Conservation (phyloP, 139 green algal species). For the Eudorina sp. region DNA sequence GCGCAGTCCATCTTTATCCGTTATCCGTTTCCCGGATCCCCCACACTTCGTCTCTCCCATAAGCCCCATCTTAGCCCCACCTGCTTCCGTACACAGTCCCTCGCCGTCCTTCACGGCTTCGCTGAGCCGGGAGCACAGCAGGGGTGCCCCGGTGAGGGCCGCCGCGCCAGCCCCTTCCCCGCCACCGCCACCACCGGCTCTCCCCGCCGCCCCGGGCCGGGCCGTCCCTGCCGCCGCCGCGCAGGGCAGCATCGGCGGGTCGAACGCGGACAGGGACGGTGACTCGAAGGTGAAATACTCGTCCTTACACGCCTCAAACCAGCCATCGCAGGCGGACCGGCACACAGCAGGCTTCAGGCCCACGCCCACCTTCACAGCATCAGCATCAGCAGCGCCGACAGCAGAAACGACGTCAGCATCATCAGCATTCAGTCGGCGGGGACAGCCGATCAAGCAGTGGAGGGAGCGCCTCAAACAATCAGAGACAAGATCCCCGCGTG, state of each 20-base stretch:
- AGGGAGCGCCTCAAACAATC: background rate
- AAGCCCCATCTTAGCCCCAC: background rate
- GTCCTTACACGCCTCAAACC: constrained; percentile 15
- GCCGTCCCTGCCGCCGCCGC: background rate
- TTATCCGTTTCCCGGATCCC: background rate
- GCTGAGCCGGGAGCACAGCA: constrained; percentile 36
- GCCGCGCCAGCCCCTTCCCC: background rate
- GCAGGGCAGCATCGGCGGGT: constrained; percentile 28
- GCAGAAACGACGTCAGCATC: background rate
- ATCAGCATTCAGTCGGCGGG: background rate
- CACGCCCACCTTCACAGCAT: constrained; percentile 36
- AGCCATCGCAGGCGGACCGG: constrained; percentile 14
- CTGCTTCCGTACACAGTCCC: constrained; percentile 35
- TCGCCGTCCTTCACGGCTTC: constrained; percentile 12
- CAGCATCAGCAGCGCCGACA: background rate
- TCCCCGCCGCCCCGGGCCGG: background rate
- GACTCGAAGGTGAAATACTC: constrained; percentile 47
- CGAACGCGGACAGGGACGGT: constrained; percentile 6
- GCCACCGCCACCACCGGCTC: background rate
- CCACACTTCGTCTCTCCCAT: background rate
- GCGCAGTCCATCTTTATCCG: no score
- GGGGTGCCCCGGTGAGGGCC: background rate
- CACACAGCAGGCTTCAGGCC: constrained; percentile 41
- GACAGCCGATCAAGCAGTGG: background rate
- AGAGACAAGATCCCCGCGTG: no score